Conservation (phyloP, 345 rosid genomes). For the Laguncularia racemosa region DNA sequence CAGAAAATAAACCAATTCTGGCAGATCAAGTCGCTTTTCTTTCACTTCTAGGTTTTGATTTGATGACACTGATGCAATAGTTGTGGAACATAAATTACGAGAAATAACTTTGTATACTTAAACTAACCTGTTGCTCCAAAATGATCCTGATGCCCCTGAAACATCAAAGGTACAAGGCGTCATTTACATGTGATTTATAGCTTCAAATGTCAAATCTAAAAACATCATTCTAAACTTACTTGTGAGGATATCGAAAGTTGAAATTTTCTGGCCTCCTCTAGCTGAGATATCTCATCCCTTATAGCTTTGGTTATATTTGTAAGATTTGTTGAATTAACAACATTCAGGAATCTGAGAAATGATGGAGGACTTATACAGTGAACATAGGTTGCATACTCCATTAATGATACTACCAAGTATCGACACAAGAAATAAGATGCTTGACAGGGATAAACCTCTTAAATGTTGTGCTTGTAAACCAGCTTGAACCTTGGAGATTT, state of each 20-base stretch:
- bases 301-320: conserved; percentile 26
- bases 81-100: too few species aligned
- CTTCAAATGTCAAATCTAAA: background rate
- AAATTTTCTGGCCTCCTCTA: conserved; percentile 57
- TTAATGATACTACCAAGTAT: background rate
- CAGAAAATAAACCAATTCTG: too few species aligned
- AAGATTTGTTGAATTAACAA: conserved; percentile 37
- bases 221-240: conserved; percentile 18
- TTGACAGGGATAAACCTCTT: conserved; percentile 27
- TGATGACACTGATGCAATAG: too few species aligned
- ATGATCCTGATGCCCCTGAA: conserved; percentile 18
- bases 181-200: background rate
- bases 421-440: conserved; percentile 1
- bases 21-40: too few species aligned
- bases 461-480: conserved; percentile 56
- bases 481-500: conserved; percentile 20
- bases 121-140: background rate
- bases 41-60: too few species aligned
- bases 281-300: conserved; percentile 46
- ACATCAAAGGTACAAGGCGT: conserved; percentile 6
- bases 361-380: background rate
- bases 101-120: background rate
- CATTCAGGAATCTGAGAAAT: conserved; percentile 32
- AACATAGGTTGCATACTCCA: background rate
- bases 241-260: conserved; percentile 41